Conservation (phyloP, 2,329 filamentous ascomycete species). For the Bipolaris bicolor region DNA sequence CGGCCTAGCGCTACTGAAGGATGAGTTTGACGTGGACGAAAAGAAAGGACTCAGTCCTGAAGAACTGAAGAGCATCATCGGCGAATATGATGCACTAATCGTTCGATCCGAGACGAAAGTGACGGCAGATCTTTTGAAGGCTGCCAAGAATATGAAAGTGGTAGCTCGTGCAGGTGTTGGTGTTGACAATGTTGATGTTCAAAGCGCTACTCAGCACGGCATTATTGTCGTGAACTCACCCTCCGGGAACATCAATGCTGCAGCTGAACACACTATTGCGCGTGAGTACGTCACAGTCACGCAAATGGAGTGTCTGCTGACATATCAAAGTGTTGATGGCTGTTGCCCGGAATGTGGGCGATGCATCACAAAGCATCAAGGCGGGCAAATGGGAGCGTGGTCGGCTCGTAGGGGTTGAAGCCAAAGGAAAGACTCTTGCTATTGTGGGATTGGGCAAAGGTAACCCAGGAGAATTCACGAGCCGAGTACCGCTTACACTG, state of each 20-base stretch:
- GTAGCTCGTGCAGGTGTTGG: conserved; percentile 80
- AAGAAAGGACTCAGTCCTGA: conserved; percentile 66
- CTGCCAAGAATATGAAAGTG: conserved; percentile 73
- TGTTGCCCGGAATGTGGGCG: conserved; percentile 74
- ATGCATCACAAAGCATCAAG: conserved; percentile 72
- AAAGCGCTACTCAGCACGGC: conserved; percentile 72
- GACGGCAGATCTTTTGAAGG: conserved; percentile 69
- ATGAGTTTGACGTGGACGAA: conserved; percentile 72
- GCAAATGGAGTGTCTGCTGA: conserved; percentile 29
- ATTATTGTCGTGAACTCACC: conserved; percentile 83
- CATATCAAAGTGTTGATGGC: conserved; percentile 66
- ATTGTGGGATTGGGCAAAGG: conserved; percentile 83
- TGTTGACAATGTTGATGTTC: conserved; percentile 81
- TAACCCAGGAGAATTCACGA: conserved; percentile 26
- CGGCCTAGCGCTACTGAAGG: conserved; percentile 71
- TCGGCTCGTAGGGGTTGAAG: conserved; percentile 76
- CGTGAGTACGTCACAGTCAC: conserved; percentile 34
- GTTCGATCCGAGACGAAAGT: conserved; percentile 84
- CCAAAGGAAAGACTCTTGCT: conserved; percentile 76
- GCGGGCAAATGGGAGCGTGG: conserved; percentile 76
- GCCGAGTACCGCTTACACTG: conserved; percentile 19
- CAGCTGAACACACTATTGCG: conserved; percentile 76
- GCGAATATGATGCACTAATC: conserved; percentile 75
- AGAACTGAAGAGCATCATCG: conserved; percentile 70
- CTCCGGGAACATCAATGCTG: conserved; percentile 79